These are phyloP conservation scores for Scheffersomyces illinoinensis DNA, from an alignment of 1,139 yeast species.

Conservation along the genomic window DNA sequence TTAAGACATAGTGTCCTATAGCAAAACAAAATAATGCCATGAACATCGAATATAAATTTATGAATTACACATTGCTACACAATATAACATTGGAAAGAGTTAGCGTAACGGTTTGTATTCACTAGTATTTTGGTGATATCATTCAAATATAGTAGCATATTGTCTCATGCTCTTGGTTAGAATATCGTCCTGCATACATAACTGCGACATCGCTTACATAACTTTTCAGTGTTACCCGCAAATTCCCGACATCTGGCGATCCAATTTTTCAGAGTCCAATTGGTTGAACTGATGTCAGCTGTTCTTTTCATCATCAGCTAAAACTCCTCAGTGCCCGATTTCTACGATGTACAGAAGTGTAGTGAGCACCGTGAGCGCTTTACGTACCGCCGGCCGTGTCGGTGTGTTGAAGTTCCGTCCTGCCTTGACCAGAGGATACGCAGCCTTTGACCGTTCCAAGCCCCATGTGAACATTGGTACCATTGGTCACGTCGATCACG, in stretches of 20 bases:
- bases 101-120: too few species aligned
- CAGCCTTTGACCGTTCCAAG: conserved; percentile 84
- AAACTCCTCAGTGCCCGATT: background rate
- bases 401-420: conserved; percentile 21
- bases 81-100: too few species aligned
- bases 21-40: background rate
- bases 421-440: conserved; percentile 48
- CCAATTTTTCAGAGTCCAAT: background rate
- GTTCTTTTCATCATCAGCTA: background rate
- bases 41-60: background rate
- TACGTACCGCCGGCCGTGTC: conserved; percentile 19
- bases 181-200: background rate
- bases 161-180: background rate
- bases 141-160: background rate
- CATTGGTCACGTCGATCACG: conserved; percentile 93
- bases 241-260: background rate
- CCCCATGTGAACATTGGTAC: conserved; percentile 98
- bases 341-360: conserved; percentile 19
- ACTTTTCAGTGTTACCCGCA: background rate
- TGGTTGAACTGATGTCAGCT: background rate
- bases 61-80: background rate
- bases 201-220: background rate
- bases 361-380: conserved; percentile 11
- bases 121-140: background rate
- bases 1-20: background rate